Conservation (phyloP, 179 eudicot genomes). For the Amaranthus tricolor region DNA sequence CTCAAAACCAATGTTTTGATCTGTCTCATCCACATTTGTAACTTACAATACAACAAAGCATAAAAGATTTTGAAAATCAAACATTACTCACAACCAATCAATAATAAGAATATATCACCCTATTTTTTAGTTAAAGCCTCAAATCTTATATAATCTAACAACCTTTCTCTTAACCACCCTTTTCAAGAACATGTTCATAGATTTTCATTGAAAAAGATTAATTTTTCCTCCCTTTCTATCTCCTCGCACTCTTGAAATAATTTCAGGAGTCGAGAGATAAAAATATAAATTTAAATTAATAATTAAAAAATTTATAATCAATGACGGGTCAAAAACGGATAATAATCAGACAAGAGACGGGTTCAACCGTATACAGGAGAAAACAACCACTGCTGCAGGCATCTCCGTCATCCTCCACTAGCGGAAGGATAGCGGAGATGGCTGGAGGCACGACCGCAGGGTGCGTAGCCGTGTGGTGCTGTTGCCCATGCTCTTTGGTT, state of each 20-base stretch:
- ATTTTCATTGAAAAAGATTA: too few species aligned
- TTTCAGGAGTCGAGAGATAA: slow-evolving; percentile 5
- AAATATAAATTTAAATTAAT: neutral
- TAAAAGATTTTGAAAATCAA: too few species aligned
- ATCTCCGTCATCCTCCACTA: slow-evolving; percentile 19
- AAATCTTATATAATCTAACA: too few species aligned
- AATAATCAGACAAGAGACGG: slow-evolving; percentile 5
- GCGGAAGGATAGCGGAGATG: slow-evolving; percentile 29
- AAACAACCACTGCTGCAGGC: slow-evolving; percentile 5
- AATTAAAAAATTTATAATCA: neutral
- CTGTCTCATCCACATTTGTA: too few species aligned
- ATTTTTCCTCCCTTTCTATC: too few species aligned
- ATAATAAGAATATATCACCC: too few species aligned
- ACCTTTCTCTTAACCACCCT: too few species aligned
- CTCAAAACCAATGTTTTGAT: too few species aligned
- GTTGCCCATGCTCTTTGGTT: slow-evolving; percentile 31
- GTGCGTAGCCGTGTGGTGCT: slow-evolving; percentile 39
- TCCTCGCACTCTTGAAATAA: neutral
- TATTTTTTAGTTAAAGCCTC: too few species aligned
- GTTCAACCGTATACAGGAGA: slow-evolving; percentile 9
- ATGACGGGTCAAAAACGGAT: slow-evolving; percentile 21
- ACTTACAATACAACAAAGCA: too few species aligned
- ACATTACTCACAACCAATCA: too few species aligned
- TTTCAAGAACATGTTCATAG: too few species aligned
- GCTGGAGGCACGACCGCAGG: slow-evolving; percentile 38